Base-by-base conservation (phyloP, 129 eudicot species). In the Flaveria brownii region DNA sequence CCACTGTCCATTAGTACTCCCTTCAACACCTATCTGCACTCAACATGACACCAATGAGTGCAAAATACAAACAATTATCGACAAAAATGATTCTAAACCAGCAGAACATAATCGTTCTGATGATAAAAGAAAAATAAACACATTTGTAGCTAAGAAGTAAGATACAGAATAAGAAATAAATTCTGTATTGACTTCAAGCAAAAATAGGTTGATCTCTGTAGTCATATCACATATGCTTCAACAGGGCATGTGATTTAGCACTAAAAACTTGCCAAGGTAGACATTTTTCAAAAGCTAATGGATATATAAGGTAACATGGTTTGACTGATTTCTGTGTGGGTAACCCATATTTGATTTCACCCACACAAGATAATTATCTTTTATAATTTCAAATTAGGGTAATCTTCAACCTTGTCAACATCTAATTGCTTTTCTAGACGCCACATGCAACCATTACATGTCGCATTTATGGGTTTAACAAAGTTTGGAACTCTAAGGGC, bases 21-120 rank as follows among this genome's bases (percentile, higher is more conserved):
- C 99, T 91, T 95, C 99, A 70, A 95, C 92, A 81, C 99, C 99
- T 81, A 95, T 94, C 99, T 95, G 89, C 70, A 86, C 33, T 83
- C 61, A 73, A 61, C 66, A 72, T 62, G 26, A 61, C 26, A 69
- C 15, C 72, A 57, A 63, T 74, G 28, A 81, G 72, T 72, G 77
- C 4, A 47, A 65, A 46, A 64, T 23, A 43, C 59, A 52, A 7
- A 56, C 9, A 56, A 75, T 3, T 5, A 17, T 41, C 63, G 42
- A 14, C 47, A 54, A 3, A 15, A 60, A n/a, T 60, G 43, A 59
- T 59, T 64, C 41, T 54, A 72, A 20, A 72, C 67, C 33, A 12
- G 4, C 59, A 43, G 33, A 15, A 55, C 15, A 33, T 18, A 39
- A 22, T 15, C 18, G 39, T 55, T 55, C 60, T 17, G 22, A 7